Evolutionary conservation across 768 basidiomycete species (phyloP).

Genomic region (Chalciporus chontae): DNA sequence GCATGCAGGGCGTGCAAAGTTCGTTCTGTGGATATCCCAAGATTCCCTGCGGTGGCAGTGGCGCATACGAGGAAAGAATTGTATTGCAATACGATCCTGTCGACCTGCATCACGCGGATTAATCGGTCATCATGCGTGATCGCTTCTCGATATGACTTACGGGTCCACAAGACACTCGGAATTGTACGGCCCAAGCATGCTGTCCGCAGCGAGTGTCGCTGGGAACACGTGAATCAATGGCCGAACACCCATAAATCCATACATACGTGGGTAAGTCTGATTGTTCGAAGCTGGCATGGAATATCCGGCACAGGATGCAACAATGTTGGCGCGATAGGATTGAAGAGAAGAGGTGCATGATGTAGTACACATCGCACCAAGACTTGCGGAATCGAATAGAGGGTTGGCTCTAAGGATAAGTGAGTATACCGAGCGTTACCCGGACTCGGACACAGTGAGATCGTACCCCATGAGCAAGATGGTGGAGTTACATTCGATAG

Average conservation of each 20-base stretch:
- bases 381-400: background rate
- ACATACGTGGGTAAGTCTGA: background rate
- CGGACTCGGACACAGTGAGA: background rate
- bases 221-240: background rate
- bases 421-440: background rate
- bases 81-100: background rate
- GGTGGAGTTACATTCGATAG: background rate
- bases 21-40: background rate
- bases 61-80: background rate
- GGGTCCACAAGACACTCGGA: background rate
- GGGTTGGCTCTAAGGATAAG: background rate
- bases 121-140: background rate
- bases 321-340: background rate
- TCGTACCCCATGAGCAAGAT: background rate
- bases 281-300: background rate
- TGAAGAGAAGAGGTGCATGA: background rate
- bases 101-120: background rate
- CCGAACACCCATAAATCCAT: background rate
- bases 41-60: background rate
- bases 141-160: background rate
- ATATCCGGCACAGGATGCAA: background rate
- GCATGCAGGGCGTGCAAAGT: background rate
- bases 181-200: background rate
- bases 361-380: background rate
- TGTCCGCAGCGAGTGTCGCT: background rate